These are phyloP conservation scores for Colletotrichum falcatum DNA, from an alignment of 2,329 filamentous ascomycete genomes.

Conservation along the genomic window DNA sequence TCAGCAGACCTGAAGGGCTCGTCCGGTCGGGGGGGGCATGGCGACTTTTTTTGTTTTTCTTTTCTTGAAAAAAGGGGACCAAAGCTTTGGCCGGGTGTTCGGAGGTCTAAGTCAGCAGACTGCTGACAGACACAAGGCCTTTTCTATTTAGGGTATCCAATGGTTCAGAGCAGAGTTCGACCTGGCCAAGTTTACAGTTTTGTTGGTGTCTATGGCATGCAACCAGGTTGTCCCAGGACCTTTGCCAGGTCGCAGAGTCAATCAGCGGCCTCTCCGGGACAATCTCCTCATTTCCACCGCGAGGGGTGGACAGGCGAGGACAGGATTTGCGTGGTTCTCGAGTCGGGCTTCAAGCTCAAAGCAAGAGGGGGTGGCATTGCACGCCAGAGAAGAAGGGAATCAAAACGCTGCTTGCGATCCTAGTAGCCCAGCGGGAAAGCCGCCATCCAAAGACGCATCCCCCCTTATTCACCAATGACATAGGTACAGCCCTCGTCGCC, in stretches of 20 bases:
- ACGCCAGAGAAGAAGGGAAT: not conserved
- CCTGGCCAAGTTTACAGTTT: not conserved
- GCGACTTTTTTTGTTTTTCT: too few species aligned
- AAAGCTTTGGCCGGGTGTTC: constrained; percentile 35
- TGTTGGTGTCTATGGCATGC: not conserved
- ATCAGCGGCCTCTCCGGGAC: not conserved
- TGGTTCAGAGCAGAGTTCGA: constrained; percentile 12
- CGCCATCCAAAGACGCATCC: constrained; percentile 44
- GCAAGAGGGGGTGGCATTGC: not conserved
- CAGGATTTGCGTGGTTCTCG: not conserved
- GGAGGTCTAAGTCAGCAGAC: constrained; percentile 5
- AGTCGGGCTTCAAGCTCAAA: not conserved
- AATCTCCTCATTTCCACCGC: not conserved
- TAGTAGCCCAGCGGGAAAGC: not conserved
- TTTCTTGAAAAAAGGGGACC: constrained; percentile 11
- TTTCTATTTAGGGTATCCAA: not conserved
- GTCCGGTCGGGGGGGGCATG: constrained; percentile 7
- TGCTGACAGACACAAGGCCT: not conserved
- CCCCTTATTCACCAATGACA: constrained; percentile 71
- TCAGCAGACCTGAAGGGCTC: constrained; percentile 2
- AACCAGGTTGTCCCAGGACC: not conserved
- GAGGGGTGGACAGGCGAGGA: not conserved
- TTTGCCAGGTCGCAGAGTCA: not conserved
- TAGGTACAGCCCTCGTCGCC: constrained; percentile 75
- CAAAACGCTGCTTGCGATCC: not conserved